Percentiles rank a stretch among this genome's conserved stretches.
Evolutionary conservation across 1,284 basidiomycete genomes (phyloP).

Genomic region (Meira nashicola): DNA sequence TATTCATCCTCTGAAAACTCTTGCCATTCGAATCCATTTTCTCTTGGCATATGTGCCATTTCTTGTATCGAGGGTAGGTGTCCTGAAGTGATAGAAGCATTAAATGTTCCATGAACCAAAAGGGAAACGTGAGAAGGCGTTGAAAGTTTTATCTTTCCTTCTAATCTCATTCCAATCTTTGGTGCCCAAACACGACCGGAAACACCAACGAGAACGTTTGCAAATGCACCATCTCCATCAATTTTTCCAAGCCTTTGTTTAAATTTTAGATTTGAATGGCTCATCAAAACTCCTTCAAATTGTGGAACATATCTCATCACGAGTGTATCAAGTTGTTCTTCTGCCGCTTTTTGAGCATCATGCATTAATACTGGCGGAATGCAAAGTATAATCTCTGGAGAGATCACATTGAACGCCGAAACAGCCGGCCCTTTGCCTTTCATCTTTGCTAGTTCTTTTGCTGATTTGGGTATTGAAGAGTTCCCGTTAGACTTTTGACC

Average conservation of each 20-base stretch:
- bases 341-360: conserved; percentile 33
- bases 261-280: conserved; percentile 75
- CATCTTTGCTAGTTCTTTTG: background rate
- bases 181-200: conserved; percentile 87
- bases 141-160: conserved; percentile 78
- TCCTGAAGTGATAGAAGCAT: conserved; percentile 87
- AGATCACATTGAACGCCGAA: conserved; percentile 33
- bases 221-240: conserved; percentile 79
- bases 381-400: conserved; percentile 37
- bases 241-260: conserved; percentile 66
- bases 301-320: conserved; percentile 74
- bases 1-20: conserved; percentile 67
- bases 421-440: conserved; percentile 7
- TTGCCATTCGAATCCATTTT: conserved; percentile 63
- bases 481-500: too few relatives aligned
- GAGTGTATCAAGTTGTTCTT: conserved; percentile 47
- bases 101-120: conserved; percentile 89
- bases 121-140: conserved; percentile 92
- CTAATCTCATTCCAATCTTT: conserved; percentile 72
- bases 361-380: conserved; percentile 41
- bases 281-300: conserved; percentile 77
- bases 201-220: conserved; percentile 71
- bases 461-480: too few relatives aligned
- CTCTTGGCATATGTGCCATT: background rate
- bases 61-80: conserved; percentile 66